These are phyloP conservation scores for Globisporangium splendens DNA, from an alignment of 352 stramenopile genomes.

Conservation along the genomic window DNA sequence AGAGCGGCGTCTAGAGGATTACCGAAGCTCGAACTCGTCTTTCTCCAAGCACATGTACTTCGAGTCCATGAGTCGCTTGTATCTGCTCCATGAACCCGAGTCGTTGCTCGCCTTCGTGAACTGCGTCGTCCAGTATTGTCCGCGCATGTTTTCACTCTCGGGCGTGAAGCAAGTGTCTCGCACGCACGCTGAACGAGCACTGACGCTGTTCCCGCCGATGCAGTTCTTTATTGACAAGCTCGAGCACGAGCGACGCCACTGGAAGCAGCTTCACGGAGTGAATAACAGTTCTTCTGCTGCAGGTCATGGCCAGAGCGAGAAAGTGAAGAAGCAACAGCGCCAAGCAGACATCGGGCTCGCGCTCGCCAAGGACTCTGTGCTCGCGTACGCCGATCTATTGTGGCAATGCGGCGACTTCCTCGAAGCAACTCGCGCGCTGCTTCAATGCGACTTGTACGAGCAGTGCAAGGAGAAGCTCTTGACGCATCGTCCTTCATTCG, in stretches of 20 bases:
- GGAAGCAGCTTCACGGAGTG: slow-evolving; percentile 10
- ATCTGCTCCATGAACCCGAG: slow-evolving; percentile 62
- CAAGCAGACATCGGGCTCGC: slow-evolving; percentile 11
- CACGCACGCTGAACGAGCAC: slow-evolving; percentile 63
- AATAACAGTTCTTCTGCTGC: neutral
- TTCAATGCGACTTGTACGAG: slow-evolving; percentile 63
- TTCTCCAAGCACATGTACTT: slow-evolving; percentile 89
- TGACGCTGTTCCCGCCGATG: slow-evolving; percentile 58
- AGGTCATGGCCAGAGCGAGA: neutral
- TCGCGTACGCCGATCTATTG: slow-evolving; percentile 63
- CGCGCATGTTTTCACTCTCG: slow-evolving; percentile 64
- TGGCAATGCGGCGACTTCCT: slow-evolving; percentile 42
- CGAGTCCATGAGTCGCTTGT: slow-evolving; percentile 77
- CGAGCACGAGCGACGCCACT: slow-evolving; percentile 5
- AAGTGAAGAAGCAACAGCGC: slow-evolving; percentile 4
- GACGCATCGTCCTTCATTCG: slow-evolving; percentile 10
- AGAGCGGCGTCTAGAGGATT: slow-evolving; percentile 68
- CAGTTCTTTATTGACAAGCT: slow-evolving; percentile 41
- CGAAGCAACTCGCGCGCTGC: slow-evolving; percentile 56
- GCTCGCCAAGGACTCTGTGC: slow-evolving; percentile 30
- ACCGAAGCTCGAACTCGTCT: slow-evolving; percentile 58
- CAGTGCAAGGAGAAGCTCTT: slow-evolving; percentile 45
- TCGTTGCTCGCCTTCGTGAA: slow-evolving; percentile 57
- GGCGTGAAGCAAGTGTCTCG: slow-evolving; percentile 33
- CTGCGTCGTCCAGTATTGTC: slow-evolving; percentile 55